A percentile compares a stretch with the other conserved stretches of the same genome.
Conservation (phyloP, 495 filamentous ascomycete species). For the Hypoxylon perforatum region DNA sequence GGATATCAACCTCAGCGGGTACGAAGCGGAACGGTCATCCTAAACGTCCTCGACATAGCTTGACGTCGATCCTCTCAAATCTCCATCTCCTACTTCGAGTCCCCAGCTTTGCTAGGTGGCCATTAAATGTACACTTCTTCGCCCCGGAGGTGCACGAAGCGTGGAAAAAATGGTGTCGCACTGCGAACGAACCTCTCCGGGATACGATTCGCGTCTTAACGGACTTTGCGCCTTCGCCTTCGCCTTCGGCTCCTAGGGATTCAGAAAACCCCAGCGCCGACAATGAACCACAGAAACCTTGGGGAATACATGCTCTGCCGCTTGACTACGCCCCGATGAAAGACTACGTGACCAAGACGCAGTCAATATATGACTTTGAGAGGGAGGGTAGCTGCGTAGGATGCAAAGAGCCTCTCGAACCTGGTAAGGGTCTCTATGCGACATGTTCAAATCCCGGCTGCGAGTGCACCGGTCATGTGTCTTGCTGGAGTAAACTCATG, state of each 20-base stretch:
- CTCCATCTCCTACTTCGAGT: slow-evolving; percentile 83
- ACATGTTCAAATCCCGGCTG: slow-evolving; percentile 77
- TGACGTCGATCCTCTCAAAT: slow-evolving; percentile 74
- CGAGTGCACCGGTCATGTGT: slow-evolving; percentile 74
- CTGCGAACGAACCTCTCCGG: slow-evolving; percentile 60
- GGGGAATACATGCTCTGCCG: slow-evolving; percentile 68
- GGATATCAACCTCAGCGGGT: slow-evolving; percentile 55
- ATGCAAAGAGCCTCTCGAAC: slow-evolving; percentile 64
- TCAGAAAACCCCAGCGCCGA: slow-evolving; percentile 8
- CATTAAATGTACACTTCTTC: slow-evolving; percentile 86
- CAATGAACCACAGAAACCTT: slow-evolving; percentile 30
- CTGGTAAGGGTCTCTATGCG: slow-evolving; percentile 65
- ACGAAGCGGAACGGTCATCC: slow-evolving; percentile 56
- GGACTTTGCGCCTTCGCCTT: slow-evolving; percentile 56
- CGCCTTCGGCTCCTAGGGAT: background rate
- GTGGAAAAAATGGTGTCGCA: slow-evolving; percentile 73
- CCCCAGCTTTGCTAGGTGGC: slow-evolving; percentile 81
- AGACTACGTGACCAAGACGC: slow-evolving; percentile 76
- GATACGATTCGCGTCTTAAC: slow-evolving; percentile 64
- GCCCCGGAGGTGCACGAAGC: slow-evolving; percentile 69
- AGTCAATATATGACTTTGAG: slow-evolving; percentile 69
- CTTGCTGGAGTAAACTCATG: slow-evolving; percentile 78
- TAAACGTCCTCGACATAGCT: slow-evolving; percentile 64
- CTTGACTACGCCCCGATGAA: slow-evolving; percentile 74
- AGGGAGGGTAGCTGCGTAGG: slow-evolving; percentile 69